phyloP scores from a whole-genome alignment of 495 filamentous ascomycete genomes.

The Daldinia concentrica region DNA sequence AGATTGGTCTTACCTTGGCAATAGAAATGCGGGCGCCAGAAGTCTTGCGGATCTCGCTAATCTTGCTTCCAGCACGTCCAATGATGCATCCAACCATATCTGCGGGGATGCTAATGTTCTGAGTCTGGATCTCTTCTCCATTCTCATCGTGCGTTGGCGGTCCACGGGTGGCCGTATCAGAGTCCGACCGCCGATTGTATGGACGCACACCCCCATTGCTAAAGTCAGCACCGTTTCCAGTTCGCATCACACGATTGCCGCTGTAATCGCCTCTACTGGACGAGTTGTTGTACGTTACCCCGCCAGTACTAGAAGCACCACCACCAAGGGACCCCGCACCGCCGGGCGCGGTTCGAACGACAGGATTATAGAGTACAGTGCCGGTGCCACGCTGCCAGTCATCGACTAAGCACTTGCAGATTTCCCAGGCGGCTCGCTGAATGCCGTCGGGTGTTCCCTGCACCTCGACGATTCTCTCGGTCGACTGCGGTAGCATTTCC shows the following conservation, averaged over 20 bases:
- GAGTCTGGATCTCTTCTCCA: conserved; percentile 96
- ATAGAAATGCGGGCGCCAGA: conserved; percentile 98
- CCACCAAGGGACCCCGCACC: conserved; percentile 56
- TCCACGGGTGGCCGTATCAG: conserved; percentile 75
- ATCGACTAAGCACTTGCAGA: conserved; percentile 97
- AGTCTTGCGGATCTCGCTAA: conserved; percentile 95
- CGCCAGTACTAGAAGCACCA: conserved; percentile 50
- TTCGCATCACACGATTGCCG: conserved; percentile 83
- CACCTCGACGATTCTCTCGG: conserved; percentile 97
- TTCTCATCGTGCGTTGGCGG: conserved; percentile 90
- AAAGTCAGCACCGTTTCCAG: conserved; percentile 97
- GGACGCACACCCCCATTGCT: conserved; percentile 74
- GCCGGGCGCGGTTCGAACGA: conserved; percentile 79
- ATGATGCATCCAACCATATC: conserved; percentile 99
- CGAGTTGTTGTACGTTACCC: conserved; percentile 43
- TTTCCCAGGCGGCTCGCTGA: conserved; percentile 96
- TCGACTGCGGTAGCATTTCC: conserved; percentile 99
- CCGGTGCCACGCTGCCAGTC: conserved; percentile 97
- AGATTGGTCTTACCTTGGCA: conserved; percentile 70
- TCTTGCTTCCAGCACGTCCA: conserved; percentile 91
- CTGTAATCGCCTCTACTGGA: conserved; percentile 62
- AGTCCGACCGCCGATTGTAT: conserved; percentile 81
- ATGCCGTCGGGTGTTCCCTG: conserved; percentile 93
- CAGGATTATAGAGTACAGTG: conserved; percentile 96
- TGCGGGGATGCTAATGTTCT: conserved; percentile 98